Conservation (phyloP, 1,284 basidiomycete genomes). For the Boletellus sp. region DNA sequence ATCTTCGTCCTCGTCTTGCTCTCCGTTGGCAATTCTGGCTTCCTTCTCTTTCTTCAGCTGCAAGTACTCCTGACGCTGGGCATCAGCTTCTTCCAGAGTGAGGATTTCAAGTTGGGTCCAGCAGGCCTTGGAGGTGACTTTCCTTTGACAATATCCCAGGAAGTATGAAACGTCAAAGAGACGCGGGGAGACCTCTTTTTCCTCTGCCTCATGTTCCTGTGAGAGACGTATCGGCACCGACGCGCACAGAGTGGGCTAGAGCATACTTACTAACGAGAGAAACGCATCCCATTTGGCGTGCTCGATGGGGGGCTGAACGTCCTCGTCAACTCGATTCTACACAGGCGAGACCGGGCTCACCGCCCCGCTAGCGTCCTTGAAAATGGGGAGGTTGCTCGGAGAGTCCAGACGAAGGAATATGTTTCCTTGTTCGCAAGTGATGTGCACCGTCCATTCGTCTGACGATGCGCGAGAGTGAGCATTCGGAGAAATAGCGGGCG, state of each 20-base stretch:
- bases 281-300: constrained; percentile 5
- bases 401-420: constrained; percentile 11
- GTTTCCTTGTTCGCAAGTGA: constrained; percentile 15
- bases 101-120: constrained; percentile 17
- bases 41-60: constrained; percentile 8
- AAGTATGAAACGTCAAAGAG: constrained; percentile 24
- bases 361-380: constrained; percentile 20
- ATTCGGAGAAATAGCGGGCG: not conserved
- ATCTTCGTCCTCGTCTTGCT: constrained; percentile 6
- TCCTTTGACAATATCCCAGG: constrained; percentile 21
- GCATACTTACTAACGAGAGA: not conserved
- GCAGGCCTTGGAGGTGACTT: constrained; percentile 15
- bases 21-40: constrained; percentile 10
- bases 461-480: not conserved
- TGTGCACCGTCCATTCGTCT: constrained; percentile 26
- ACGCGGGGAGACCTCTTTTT: constrained; percentile 18
- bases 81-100: constrained; percentile 17
- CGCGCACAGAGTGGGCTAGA: not conserved
- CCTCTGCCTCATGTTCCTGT: constrained; percentile 19
- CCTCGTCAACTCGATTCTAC: constrained; percentile 1
- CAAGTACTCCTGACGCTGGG: constrained; percentile 4
- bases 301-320: constrained; percentile 21
- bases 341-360: constrained; percentile 2
- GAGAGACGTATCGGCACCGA: not conserved
- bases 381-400: constrained; percentile 14